Conservation (phyloP, 345 rosid species). For the Citropsis articulata region DNA sequence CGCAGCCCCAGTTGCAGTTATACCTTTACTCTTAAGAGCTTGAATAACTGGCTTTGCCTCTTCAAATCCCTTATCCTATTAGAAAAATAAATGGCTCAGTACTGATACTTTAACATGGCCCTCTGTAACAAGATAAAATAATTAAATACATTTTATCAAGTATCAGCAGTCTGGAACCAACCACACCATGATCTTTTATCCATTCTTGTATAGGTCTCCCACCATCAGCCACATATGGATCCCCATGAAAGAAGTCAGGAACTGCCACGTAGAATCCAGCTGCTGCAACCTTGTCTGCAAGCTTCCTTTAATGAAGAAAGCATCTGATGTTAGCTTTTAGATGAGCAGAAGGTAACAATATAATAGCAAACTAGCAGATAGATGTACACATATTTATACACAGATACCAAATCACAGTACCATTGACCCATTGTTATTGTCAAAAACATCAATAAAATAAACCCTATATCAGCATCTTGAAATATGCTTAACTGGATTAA, state of each 20-base stretch:
- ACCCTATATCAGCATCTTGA: not conserved
- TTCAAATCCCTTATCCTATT: conserved; percentile 71
- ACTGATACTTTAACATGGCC: not conserved
- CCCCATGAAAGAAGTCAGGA: conserved; percentile 70
- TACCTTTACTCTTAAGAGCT: conserved; percentile 60
- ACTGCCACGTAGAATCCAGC: conserved; percentile 68
- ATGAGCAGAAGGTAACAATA: not conserved
- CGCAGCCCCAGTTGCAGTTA: conserved; percentile 50
- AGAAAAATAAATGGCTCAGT: conserved; percentile 11
- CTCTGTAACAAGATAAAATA: not conserved
- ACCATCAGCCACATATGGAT: conserved; percentile 43
- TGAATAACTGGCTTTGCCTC: conserved; percentile 62
- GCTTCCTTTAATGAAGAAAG: conserved; percentile 40
- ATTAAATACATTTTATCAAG: not conserved
- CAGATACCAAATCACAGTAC: not conserved
- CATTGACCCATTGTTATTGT: not conserved
- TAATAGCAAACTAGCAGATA: not conserved
- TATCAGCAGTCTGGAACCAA: conserved; percentile 32
- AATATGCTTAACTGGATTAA: not conserved
- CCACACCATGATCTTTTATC: conserved; percentile 64
- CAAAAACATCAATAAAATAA: not conserved
- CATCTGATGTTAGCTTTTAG: conserved; percentile 3
- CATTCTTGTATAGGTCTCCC: conserved; percentile 48
- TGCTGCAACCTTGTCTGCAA: conserved; percentile 77
- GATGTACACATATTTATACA: not conserved